Percentiles rank a stretch among this genome's conserved stretches.
Evolutionary conservation across 2,329 filamentous ascomycete species (phyloP).

Genomic region (Leptographium lundbergii): DNA sequence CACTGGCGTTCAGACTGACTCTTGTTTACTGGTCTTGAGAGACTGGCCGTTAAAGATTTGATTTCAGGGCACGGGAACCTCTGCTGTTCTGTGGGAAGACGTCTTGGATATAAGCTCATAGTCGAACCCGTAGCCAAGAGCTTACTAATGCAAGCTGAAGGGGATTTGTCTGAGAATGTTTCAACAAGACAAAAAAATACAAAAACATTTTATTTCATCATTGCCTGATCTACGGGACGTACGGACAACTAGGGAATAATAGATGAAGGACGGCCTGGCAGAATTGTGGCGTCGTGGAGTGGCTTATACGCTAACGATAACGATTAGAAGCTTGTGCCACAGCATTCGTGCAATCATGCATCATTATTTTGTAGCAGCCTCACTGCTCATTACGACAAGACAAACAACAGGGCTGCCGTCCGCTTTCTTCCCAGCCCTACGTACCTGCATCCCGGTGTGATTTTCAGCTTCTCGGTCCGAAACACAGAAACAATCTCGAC

Average conservation of each 20-base stretch:
- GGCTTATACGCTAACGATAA: neutral
- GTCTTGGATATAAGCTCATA: neutral
- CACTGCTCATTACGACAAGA: neutral
- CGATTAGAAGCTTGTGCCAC: neutral
- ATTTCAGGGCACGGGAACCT: neutral
- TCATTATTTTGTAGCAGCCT: neutral
- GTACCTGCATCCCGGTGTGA: neutral
- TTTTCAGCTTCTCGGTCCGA: neutral
- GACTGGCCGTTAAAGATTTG: neutral
- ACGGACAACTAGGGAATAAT: too few species aligned
- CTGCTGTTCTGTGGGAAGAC: neutral
- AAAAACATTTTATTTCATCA: neutral
- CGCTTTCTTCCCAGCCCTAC: neutral
- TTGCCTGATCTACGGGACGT: neutral
- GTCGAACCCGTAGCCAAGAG: neutral
- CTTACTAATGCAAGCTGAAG: neutral
- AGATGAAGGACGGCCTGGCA: neutral
- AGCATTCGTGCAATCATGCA: neutral
- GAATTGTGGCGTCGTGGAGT: neutral
- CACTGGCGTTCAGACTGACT: slow-evolving; percentile 4
- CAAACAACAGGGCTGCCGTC: neutral
- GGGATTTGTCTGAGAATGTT: neutral
- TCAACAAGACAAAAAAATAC: neutral
- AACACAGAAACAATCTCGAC: neutral
- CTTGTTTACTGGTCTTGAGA: neutral